Conservation (phyloP, 768 basidiomycete genomes). For the Hemileccinum impolitum region DNA sequence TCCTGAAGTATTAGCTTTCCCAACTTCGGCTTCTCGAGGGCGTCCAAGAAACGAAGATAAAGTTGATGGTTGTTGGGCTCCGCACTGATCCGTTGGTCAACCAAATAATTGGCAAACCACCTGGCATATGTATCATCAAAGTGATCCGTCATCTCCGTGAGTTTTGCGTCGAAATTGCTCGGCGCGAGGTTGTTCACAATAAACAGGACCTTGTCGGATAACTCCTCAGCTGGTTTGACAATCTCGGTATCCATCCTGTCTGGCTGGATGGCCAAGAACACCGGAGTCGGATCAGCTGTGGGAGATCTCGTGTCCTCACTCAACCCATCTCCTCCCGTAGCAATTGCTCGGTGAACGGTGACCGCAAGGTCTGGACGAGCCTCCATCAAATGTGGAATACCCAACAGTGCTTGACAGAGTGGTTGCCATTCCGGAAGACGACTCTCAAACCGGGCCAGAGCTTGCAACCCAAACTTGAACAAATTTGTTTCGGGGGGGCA, state of each 20-base stretch:
- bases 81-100: slow-evolving; percentile 91
- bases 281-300: slow-evolving; percentile 43
- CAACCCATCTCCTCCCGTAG: slow-evolving; percentile 44
- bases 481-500: slow-evolving; percentile 89
- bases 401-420: slow-evolving; percentile 82
- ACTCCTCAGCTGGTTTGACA: slow-evolving; percentile 74
- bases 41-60: slow-evolving; percentile 91
- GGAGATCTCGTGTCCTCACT: slow-evolving; percentile 39
- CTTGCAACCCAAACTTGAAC: slow-evolving; percentile 94
- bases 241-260: slow-evolving; percentile 63
- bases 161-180: slow-evolving; percentile 86
- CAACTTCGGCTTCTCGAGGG: slow-evolving; percentile 64
- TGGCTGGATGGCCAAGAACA: slow-evolving; percentile 78
- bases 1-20: slow-evolving; percentile 86
- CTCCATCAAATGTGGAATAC: slow-evolving; percentile 84
- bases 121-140: slow-evolving; percentile 82
- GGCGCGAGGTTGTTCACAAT: slow-evolving; percentile 98
- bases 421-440: slow-evolving; percentile 91
- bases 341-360: slow-evolving; percentile 67
- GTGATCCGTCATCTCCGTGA: slow-evolving; percentile 78
- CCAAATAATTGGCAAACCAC: slow-evolving; percentile 98
- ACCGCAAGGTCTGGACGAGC: slow-evolving; percentile 77
- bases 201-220: slow-evolving; percentile 93
- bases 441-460: slow-evolving; percentile 82
- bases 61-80: slow-evolving; percentile 97